phyloP scores from a whole-genome alignment of 768 basidiomycete species.

The Pulveroboletus ravenelii region DNA sequence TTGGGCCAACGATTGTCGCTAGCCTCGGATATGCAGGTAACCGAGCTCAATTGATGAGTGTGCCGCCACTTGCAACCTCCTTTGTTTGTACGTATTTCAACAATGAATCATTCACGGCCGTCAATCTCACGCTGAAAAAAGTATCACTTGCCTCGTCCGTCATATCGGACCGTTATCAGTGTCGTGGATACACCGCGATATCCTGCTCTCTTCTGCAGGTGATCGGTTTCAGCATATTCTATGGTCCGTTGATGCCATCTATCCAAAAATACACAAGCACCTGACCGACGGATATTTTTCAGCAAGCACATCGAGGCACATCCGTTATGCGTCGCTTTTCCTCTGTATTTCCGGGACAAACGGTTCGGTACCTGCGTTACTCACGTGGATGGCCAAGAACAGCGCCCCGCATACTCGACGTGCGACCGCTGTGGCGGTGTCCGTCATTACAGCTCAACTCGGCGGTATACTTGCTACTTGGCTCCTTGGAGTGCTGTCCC shows the following conservation, averaged over 20 bases:
- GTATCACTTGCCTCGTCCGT: conserved; percentile 38
- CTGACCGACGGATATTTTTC: neutral
- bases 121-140: conserved; percentile 5
- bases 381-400: conserved; percentile 62
- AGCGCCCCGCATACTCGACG: conserved; percentile 51
- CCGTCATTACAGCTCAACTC: conserved; percentile 50
- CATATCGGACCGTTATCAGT: conserved; percentile 50
- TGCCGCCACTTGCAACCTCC: conserved; percentile 42
- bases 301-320: conserved; percentile 29
- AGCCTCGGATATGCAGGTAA: conserved; percentile 52
- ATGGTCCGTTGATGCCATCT: conserved; percentile 34
- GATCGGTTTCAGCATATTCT: conserved; percentile 54
- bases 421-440: conserved; percentile 54
- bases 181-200: conserved; percentile 46
- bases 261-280: neutral
- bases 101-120: neutral
- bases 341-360: conserved; percentile 50
- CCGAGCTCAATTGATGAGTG: conserved; percentile 56
- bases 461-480: conserved; percentile 61
- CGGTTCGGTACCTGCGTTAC: conserved; percentile 45
- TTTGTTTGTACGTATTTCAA: conserved; percentile 37
- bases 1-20: conserved; percentile 68
- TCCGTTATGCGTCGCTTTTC: conserved; percentile 56
- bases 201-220: conserved; percentile 39
- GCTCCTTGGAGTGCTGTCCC: conserved; percentile 49